Evolutionary conservation across 805 yeast genomes (phyloP).

Genomic region (Lachancea lanzarotensis): DNA sequence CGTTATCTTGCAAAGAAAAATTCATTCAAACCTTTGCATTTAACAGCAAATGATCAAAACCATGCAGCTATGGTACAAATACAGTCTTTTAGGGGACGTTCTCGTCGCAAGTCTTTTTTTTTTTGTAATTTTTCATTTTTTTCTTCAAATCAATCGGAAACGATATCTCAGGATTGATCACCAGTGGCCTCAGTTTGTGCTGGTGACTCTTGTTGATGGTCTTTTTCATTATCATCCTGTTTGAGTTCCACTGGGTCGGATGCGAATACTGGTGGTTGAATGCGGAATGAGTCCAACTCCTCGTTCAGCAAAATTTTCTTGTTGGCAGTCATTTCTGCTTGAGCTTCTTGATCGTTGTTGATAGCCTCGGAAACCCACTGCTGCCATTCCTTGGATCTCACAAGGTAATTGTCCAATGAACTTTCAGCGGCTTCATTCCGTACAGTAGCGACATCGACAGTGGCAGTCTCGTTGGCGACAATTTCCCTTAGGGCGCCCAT

Average conservation of each 20-base stretch:
- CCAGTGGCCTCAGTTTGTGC: neutral
- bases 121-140: neutral
- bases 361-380: conserved; percentile 14
- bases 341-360: neutral
- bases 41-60: neutral
- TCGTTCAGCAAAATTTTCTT: conserved; percentile 15
- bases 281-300: conserved; percentile 22
- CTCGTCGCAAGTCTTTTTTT: neutral
- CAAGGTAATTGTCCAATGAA: conserved; percentile 20
- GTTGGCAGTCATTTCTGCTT: conserved; percentile 6
- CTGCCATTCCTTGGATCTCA: conserved; percentile 28
- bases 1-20: neutral
- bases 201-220: neutral
- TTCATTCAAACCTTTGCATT: neutral
- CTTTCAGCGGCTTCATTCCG: conserved; percentile 6
- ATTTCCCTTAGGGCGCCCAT: conserved; percentile 31
- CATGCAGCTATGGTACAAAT: conserved; percentile 3
- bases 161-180: neutral
- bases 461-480: conserved; percentile 25
- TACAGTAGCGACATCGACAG: conserved; percentile 22
- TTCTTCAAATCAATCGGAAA: neutral
- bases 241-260: neutral
- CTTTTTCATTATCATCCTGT: neutral
- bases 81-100: conserved; percentile 1
- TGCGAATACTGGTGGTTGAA: conserved; percentile 9